These are phyloP conservation scores for Dinochytrium kinnereticum DNA, from an alignment of 371 early-diverging fungal genomes.

Conservation along the genomic window DNA sequence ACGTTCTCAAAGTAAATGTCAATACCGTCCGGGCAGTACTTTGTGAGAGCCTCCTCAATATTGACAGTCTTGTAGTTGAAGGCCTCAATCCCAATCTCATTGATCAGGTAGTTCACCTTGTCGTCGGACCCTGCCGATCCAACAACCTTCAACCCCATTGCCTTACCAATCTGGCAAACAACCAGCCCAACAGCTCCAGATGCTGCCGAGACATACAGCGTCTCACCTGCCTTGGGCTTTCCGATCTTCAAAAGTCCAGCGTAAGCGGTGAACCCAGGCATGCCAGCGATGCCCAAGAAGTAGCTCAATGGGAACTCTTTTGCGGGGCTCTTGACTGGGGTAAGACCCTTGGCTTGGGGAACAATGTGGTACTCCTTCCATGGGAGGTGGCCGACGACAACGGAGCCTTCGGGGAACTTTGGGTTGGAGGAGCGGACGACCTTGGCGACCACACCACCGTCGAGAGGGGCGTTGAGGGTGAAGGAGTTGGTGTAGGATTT, in stretches of 20 bases:
- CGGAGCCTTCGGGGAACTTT: constrained; percentile 64
- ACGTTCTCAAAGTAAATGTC: constrained; percentile 80
- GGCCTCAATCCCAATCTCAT: constrained; percentile 67
- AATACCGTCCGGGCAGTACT: constrained; percentile 70
- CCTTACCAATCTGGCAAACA: constrained; percentile 72
- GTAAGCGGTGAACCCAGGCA: constrained; percentile 71
- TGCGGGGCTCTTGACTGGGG: background rate
- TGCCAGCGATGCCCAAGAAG: constrained; percentile 55
- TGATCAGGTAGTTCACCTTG: constrained; percentile 71
- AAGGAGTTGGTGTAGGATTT: constrained; percentile 62
- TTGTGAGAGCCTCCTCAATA: constrained; percentile 49
- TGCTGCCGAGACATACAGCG: constrained; percentile 62
- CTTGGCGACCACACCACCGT: constrained; percentile 63
- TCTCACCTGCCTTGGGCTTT: constrained; percentile 72
- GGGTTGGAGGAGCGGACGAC: constrained; percentile 65
- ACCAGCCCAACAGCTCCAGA: constrained; percentile 67
- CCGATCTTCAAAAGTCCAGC: constrained; percentile 62
- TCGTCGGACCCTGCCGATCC: constrained; percentile 81
- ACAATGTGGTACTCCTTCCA: constrained; percentile 63
- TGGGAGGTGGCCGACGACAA: constrained; percentile 62
- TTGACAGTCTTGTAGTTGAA: constrained; percentile 83
- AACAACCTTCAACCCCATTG: constrained; percentile 63
- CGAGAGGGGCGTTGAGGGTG: constrained; percentile 61
- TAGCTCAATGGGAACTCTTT: constrained; percentile 53
- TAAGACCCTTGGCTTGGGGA: constrained; percentile 31